Evolutionary conservation across 1,284 basidiomycete species (phyloP).

Genomic region (Boletellus sp.): DNA sequence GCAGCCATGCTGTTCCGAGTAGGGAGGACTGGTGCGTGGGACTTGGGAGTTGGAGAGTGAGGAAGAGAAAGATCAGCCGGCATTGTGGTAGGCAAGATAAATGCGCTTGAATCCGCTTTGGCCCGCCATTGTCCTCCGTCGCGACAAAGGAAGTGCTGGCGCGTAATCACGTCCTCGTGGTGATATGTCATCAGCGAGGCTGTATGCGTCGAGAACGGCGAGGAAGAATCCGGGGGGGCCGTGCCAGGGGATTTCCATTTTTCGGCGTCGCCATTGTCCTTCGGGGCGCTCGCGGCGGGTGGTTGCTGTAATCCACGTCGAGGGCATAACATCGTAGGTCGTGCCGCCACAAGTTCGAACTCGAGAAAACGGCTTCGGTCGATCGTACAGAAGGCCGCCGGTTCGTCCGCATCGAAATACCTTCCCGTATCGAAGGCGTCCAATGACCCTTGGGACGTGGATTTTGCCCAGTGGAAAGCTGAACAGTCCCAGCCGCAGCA

Average conservation of each 20-base stretch:
- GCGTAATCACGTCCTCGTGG: neutral
- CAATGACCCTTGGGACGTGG: no score
- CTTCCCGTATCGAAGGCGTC: no score
- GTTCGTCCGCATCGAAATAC: no score
- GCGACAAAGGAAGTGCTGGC: neutral
- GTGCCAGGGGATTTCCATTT: constrained; percentile 9
- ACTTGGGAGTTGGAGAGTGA: neutral
- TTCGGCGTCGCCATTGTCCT: neutral
- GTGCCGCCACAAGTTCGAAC: neutral
- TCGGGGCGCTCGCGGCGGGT: constrained; percentile 7
- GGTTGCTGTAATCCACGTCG: neutral
- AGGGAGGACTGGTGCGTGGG: neutral
- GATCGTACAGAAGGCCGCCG: neutral
- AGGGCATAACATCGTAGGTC: neutral
- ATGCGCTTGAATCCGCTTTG: constrained; percentile 2
- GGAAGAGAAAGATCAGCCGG: neutral
- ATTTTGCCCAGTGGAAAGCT: no score
- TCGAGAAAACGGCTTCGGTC: neutral
- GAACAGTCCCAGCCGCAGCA: no score
- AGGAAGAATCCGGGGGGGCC: constrained; percentile 26
- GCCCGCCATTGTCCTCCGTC: neutral
- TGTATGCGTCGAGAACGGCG: neutral
- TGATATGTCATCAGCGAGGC: neutral
- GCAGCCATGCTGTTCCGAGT: neutral
- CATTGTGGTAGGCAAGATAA: neutral